Conservation (phyloP, 495 filamentous ascomycete species). For the Penicillium coprophilum region DNA sequence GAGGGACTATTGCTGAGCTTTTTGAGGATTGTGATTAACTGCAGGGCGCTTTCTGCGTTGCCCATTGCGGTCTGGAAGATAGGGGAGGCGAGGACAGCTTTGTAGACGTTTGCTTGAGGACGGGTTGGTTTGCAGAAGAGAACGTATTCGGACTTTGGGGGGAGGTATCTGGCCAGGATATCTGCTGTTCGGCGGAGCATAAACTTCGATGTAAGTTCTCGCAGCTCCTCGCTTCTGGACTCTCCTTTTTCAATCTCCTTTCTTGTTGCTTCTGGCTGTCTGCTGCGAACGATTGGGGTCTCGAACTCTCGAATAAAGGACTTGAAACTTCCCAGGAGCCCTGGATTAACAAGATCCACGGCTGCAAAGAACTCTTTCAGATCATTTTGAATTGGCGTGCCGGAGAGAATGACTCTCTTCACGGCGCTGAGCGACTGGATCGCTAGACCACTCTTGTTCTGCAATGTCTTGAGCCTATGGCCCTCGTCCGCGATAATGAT, state of each 20-base stretch:
- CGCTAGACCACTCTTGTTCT: slow-evolving; percentile 76
- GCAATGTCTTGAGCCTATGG: slow-evolving; percentile 76
- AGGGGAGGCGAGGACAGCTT: slow-evolving; percentile 66
- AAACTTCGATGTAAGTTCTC: slow-evolving; percentile 66
- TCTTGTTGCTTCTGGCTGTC: slow-evolving; percentile 66
- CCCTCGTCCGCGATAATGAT: slow-evolving; percentile 83
- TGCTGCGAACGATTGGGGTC: slow-evolving; percentile 66
- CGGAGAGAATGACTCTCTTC: slow-evolving; percentile 68
- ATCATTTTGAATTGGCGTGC: slow-evolving; percentile 81
- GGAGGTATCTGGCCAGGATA: slow-evolving; percentile 68
- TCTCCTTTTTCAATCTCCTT: slow-evolving; percentile 75
- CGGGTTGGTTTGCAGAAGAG: slow-evolving; percentile 72
- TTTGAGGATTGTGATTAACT: slow-evolving; percentile 77
- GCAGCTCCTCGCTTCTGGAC: slow-evolving; percentile 65
- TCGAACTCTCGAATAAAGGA: slow-evolving; percentile 75
- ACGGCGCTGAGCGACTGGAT: slow-evolving; percentile 70
- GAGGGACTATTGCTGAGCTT: slow-evolving; percentile 81
- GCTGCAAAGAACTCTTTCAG: slow-evolving; percentile 76
- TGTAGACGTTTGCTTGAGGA: slow-evolving; percentile 69
- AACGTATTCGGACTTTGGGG: slow-evolving; percentile 76
- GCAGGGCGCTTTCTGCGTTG: slow-evolving; percentile 65
- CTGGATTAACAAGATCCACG: slow-evolving; percentile 79
- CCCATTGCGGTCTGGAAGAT: slow-evolving; percentile 65
- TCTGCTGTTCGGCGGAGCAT: slow-evolving; percentile 78
- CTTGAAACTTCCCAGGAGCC: slow-evolving; percentile 64